phyloP scores from a whole-genome alignment of 306 rosid genomes.

The Trifolium dubium region DNA sequence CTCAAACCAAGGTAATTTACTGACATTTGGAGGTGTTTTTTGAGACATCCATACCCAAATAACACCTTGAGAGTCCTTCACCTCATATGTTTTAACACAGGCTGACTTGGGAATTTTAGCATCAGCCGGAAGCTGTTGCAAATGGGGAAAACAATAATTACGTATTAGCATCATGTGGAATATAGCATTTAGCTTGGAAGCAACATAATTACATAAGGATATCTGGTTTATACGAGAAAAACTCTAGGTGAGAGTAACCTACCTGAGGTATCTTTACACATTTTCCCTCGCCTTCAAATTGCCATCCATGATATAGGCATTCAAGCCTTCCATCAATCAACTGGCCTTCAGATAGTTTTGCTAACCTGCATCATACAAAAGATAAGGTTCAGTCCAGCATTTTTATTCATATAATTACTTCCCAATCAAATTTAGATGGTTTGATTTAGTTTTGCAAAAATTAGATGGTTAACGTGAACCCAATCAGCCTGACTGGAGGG shows the following conservation, averaged over 20 bases:
- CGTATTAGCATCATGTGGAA: constrained; percentile 15
- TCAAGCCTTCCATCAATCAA: constrained; percentile 89
- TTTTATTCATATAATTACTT: constrained; percentile 9
- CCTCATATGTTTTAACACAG: constrained; percentile 76
- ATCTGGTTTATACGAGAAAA: not conserved
- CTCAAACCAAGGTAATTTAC: constrained; percentile 87
- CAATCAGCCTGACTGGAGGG: not conserved
- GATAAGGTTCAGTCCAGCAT: constrained; percentile 38
- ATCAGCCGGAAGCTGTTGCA: constrained; percentile 79
- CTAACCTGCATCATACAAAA: constrained; percentile 62
- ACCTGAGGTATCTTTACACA: constrained; percentile 99
- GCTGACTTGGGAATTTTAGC: constrained; percentile 91
- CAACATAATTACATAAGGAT: not conserved
- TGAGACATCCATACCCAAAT: constrained; percentile 98
- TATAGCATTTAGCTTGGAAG: not conserved
- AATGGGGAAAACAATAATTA: constrained; percentile 11
- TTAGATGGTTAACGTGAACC: not conserved
- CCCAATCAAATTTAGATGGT: not conserved
- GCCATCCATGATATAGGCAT: constrained; percentile 98
- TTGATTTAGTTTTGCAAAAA: not conserved
- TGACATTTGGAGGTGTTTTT: constrained; percentile 63
- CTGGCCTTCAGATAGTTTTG: constrained; percentile 96
- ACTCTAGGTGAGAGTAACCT: constrained; percentile 12
- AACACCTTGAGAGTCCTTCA: constrained; percentile 91
- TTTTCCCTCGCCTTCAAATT: constrained; percentile 90